Evolutionary conservation across 495 filamentous ascomycete species (phyloP).

Genomic region (Pyrenula aspistea): DNA sequence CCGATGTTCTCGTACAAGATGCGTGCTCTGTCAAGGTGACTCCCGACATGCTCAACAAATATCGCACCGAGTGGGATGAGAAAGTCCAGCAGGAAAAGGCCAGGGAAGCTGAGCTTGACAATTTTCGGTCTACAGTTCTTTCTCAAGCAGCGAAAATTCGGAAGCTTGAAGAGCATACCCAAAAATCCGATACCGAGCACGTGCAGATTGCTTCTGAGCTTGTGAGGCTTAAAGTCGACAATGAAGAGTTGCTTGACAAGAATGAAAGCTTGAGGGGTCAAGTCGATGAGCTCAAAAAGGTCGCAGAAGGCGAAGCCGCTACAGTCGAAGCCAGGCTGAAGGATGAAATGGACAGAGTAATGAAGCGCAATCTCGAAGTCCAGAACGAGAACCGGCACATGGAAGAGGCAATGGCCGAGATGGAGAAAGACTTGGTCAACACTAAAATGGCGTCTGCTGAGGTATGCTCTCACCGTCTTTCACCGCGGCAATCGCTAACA

Average conservation of each 20-base stretch:
- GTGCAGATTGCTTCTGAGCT: conserved; percentile 83
- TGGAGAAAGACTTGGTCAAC: conserved; percentile 86
- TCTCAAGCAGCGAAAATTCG: conserved; percentile 61
- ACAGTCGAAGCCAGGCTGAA: conserved; percentile 77
- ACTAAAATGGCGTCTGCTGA: conserved; percentile 94
- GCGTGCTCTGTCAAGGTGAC: conserved; percentile 84
- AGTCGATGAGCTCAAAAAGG: conserved; percentile 65
- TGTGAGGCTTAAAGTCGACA: conserved; percentile 84
- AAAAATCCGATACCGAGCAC: conserved; percentile 87
- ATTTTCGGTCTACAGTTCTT: conserved; percentile 49
- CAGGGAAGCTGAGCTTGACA: conserved; percentile 71
- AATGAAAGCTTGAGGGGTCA: conserved; percentile 78
- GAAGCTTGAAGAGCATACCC: conserved; percentile 71
- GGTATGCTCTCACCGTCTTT: conserved; percentile 35
- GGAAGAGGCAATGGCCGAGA: conserved; percentile 83
- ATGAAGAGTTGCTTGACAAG: conserved; percentile 75
- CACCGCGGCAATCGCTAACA: background rate
- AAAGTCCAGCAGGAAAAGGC: conserved; percentile 65
- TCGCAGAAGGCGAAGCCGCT: conserved; percentile 78
- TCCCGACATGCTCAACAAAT: conserved; percentile 62
- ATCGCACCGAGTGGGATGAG: conserved; percentile 87
- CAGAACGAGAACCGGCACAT: conserved; percentile 84
- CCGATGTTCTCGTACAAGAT: conserved; percentile 86
- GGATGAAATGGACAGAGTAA: conserved; percentile 81
- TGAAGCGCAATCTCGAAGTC: conserved; percentile 85